Evolutionary conservation across 345 rosid species (phyloP), one percentile per base, ranked within the genome.

Genomic region (Gossypium sturtianum): DNA sequence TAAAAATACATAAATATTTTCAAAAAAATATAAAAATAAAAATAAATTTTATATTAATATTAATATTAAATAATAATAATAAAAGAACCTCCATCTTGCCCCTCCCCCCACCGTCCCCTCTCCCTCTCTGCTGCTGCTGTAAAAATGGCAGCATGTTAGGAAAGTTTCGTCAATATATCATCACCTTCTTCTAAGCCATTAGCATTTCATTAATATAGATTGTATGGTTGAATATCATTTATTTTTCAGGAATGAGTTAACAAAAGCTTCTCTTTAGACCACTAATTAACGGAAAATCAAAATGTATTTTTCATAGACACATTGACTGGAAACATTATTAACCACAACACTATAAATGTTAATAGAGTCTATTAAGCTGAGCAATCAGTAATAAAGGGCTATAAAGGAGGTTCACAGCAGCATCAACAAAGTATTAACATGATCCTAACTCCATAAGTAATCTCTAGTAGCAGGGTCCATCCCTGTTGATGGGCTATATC

Each of bases 381-480:
- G 20, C 23, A 4, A 54, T 54, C 12, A 19, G 51, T 54, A n/a
- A 19, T n/a, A 49, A 49, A 49, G 16, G n/a, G 58, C 34, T 29
- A 29, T 29, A 29, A 29, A 29, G 4, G 3, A 29, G 34, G 34
- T 29, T 29, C 34, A 29, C 34, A 12, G 12, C 19, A 19, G 0
- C 22, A 7, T 54, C 23, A 53, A 44, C 12, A 13, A 17, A 70
- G 41, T 17, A 67, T 10, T 22, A 0, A 20, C 58, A 22, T 20
- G 62, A n/a, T 43, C 17, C 4, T 3, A 4, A 20, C 78, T 80
- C 74, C 25, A 64, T 10, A 48, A 86, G 74, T 87, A 89, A 3
- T 88, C 90, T 75, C 90, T 87, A 57, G 97, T 60, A 48, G 89
- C 81, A 80, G 87, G 84, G 80, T 91, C 97, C 76, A 85, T 76